Base-by-base conservation (phyloP, 495 filamentous ascomycete genomes). In the Penicillium coffeae region DNA sequence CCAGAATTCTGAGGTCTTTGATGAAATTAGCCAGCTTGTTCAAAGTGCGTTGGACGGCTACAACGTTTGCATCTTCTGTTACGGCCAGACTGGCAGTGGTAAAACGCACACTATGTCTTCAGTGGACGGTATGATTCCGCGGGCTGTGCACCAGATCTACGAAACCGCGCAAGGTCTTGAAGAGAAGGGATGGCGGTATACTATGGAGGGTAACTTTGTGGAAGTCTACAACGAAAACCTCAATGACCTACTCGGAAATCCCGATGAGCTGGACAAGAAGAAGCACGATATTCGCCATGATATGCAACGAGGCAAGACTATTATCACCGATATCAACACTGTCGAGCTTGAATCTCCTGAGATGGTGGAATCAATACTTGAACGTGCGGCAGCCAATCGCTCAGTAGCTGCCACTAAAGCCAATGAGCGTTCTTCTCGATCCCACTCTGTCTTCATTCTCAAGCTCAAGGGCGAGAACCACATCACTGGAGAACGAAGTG, bases 11-110 rank as follows among this genome's bases (percentile, higher is more conserved):
- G 86, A 95, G 47, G 84, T 99, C 7, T 99, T 97, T 63, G 91
- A 89, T 48, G 93, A 96, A 60, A 97, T 97, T 69, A 93, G 88
- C 48, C 94, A 99, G 58, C 81, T 99, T 18, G 90, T 99, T 10
- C 93, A 99, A 71, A 90, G 86, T 53, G 94, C 94, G 1, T 75
- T 99, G 38, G 93, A 99, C 63, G 93, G 93, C 13, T 97, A 96
- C 69, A 99, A 99, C 61, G 93, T 99, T 27, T 96, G 92, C 68
- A 97, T 99, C 53, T 96, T 99, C 72, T 96, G 90, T 64, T 99
- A 99, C 63, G 93, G 93, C 30, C 93, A 99, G 63, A 98, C 93
- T 3, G 93, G 93, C 3, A 92, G 90, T 27, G 93, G 93, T 37
- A 98, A 98, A 74, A 98, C 93, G 1, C 86, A 84, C 58, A 97